phyloP scores from a whole-genome alignment of 2,329 filamentous ascomycete genomes.

The Sporothrix inflata region DNA sequence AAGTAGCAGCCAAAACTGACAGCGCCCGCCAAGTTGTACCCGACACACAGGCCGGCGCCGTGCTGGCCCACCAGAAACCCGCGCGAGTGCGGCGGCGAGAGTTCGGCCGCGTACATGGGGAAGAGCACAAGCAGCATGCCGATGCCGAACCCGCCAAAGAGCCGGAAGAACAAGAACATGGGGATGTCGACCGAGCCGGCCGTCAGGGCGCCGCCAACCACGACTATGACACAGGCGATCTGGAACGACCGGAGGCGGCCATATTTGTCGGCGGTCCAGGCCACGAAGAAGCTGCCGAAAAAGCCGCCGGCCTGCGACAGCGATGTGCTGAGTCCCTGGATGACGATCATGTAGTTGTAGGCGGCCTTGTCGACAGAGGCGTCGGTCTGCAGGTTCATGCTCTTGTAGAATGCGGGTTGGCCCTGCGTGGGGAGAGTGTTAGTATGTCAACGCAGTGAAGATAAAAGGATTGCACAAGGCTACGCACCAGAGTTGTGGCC shows the following conservation, averaged over 20 bases:
- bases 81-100: slow-evolving; percentile 16
- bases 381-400: slow-evolving; percentile 15
- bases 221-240: background rate
- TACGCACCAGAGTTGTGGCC: slow-evolving; percentile 22
- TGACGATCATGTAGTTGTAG: slow-evolving; percentile 10
- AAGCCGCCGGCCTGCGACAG: slow-evolving; percentile 20
- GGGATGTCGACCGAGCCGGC: slow-evolving; percentile 16
- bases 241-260: slow-evolving; percentile 23
- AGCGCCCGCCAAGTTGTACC: slow-evolving; percentile 18
- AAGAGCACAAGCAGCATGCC: slow-evolving; percentile 25
- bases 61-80: slow-evolving; percentile 19
- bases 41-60: slow-evolving; percentile 7
- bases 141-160: slow-evolving; percentile 16
- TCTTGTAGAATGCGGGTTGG: slow-evolving; percentile 18
- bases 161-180: slow-evolving; percentile 17
- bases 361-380: background rate
- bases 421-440: too few species aligned
- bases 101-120: slow-evolving; percentile 23
- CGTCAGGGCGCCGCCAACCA: slow-evolving; percentile 4
- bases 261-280: slow-evolving; percentile 16
- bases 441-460: too few species aligned
- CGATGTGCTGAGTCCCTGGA: slow-evolving; percentile 22
- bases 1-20: slow-evolving; percentile 53
- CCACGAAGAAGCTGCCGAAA: slow-evolving; percentile 15
- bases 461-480: too few species aligned